Base-by-base conservation (phyloP, 805 yeast genomes). In the Metschnikowia kunwiensis region DNA sequence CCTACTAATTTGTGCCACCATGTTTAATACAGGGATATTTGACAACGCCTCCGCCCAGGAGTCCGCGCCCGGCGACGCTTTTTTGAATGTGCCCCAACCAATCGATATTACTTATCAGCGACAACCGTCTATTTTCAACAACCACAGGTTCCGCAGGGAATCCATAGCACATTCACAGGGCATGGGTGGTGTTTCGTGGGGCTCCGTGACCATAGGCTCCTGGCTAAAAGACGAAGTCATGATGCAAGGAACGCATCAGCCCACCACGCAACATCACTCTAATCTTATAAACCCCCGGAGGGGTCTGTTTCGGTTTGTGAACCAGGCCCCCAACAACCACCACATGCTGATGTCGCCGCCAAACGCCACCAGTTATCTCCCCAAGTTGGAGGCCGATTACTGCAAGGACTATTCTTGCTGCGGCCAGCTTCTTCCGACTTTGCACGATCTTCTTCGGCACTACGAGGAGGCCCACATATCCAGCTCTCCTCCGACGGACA, bases 131-230 rank as follows among this genome's bases (percentile, higher is more conserved):
- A 63, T 66, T 27, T 63, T 67, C 47, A 65, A 62, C 51, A 55
- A 51, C 43, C 57, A 59, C 24, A 51, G 70, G 45, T 75, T 88
- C 45, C 77, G 95, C 55, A 72, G 97, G 46, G 97, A 91, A 53
- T 80, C 89, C 40, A 79, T 93, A 40, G 96, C 97, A 20, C 97
- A 91, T 58, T 83, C 96, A 2, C 96, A 87, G 58, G 97, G 97
- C 8, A 86, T 93, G 82, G 97, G 97, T 28, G 98, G 97, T 30
- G 85, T 91, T 22, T 82, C 95, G 7, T 91, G 97, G 96, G 97
- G 97, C 15, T 88, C 95, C 3, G 78, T 89, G 39, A 83, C 95
- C 18, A 88, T 91, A 20, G 97, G 97, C 10, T 81, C 93, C 11
- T 91, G 98, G 98, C 69, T 91, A 16, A 84, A 88, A 55, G 97